Base-by-base conservation (phyloP, 176 grass and related monocot genomes). In the Avena eriantha region DNA sequence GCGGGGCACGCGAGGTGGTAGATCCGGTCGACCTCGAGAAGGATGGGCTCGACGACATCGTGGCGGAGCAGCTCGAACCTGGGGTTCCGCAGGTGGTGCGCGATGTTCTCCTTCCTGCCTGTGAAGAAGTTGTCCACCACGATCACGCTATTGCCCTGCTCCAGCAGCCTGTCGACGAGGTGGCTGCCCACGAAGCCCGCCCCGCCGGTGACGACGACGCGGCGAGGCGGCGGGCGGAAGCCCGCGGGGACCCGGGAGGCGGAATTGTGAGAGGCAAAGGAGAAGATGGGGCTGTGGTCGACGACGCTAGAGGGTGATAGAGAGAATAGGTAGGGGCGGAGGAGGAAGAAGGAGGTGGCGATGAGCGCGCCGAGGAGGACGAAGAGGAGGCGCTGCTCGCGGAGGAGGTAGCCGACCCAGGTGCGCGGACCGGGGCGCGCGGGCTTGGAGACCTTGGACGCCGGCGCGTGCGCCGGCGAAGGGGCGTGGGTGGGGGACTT, bases 91-190 rank as follows among this genome's bases (percentile, higher is more conserved):
- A 98, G 90, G 77, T 93, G 90, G 73, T 95, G 92, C 72, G 76
- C 88, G 10, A 98, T 85, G 79, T 98, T 98, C 68, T 89, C 91
- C 90, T 95, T 98, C 51, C 89, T 84, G 19, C 95, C 93, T 0
- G 93, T 95, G 89, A 95, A 98, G 84, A 93, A 98, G 83, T 98
- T 98, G 56, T 98, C 95, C 50, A 93, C 90, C 51, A 95, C 95
- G 85, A 98, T 98, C 65, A 98, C 96, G 74, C 89, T 98, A 22
- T 94, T 78, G 19, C 90, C 96, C 83, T 93, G 90, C 85, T 93
- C 91, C 82, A 98, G 85, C 61, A 98, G 75, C 77, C 92, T 91
- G 90, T 98, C 96, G 15, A 98, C 96, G 77, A 98, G 90, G 86
- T 95, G 96, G 68, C 91, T 92, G 26, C 96, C 93, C 15, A 98